Percentiles rank a stretch among this genome's conserved stretches.
phyloP scores from a whole-genome alignment of 202 grass and related monocot species.

The Zoysia matrella region DNA sequence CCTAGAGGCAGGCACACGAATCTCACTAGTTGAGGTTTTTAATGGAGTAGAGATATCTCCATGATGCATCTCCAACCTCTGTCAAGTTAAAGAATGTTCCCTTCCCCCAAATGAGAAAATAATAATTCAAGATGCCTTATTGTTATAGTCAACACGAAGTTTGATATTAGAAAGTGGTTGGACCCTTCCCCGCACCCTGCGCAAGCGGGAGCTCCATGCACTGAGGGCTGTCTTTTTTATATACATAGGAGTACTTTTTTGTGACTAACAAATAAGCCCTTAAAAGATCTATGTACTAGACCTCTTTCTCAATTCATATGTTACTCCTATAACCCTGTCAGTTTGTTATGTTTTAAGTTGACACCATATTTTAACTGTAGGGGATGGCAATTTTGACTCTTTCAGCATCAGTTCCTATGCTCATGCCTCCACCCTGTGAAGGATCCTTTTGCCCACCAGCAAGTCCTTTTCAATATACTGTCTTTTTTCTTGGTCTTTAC shows the following conservation, averaged over 20 bases:
- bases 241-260: neutral
- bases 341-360: slow-evolving; percentile 38
- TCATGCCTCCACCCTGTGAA: slow-evolving; percentile 77
- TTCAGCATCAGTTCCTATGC: slow-evolving; percentile 70
- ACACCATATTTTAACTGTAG: slow-evolving; percentile 51
- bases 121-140: neutral
- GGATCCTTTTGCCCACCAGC: slow-evolving; percentile 73
- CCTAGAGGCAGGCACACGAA: no score
- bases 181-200: no score
- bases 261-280: neutral
- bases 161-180: neutral
- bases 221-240: neutral
- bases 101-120: neutral
- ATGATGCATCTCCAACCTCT: slow-evolving; percentile 7
- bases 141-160: neutral
- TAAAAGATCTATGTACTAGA: slow-evolving; percentile 1
- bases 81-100: slow-evolving; percentile 10
- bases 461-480: slow-evolving; percentile 66
- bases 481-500: slow-evolving; percentile 86
- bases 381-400: slow-evolving; percentile 82
- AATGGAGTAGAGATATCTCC: neutral
- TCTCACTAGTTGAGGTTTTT: no score
- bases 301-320: neutral
- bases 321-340: neutral
- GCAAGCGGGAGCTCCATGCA: no score